A percentile compares a stretch with the other conserved stretches of the same genome.
These are phyloP conservation scores for Nymphaea colorata DNA, from an alignment of 164 flowering plant genomes.

Conservation along the genomic window DNA sequence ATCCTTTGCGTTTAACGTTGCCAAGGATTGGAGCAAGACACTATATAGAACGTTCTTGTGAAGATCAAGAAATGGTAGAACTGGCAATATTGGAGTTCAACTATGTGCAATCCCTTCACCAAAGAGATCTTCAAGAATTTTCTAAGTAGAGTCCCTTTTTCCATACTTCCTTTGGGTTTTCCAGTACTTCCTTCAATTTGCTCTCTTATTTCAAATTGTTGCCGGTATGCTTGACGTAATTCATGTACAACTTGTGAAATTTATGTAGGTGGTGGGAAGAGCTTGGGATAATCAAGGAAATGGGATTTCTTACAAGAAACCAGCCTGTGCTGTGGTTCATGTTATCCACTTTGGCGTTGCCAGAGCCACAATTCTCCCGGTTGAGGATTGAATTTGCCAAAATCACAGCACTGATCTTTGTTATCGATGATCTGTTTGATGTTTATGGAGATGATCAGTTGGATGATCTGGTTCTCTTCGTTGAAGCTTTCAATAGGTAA, in stretches of 20 bases:
- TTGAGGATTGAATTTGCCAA: slow-evolving; percentile 43
- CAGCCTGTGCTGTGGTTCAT: slow-evolving; percentile 50
- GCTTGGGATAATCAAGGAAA: slow-evolving; percentile 22
- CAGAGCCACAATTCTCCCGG: slow-evolving; percentile 26
- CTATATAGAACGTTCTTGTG: slow-evolving; percentile 3
- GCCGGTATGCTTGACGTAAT: too few species aligned
- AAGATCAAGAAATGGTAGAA: too few species aligned
- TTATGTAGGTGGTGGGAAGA: slow-evolving; percentile 51
- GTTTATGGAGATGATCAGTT: slow-evolving; percentile 24
- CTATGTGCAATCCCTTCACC: too few species aligned
- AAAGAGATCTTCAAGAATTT: too few species aligned
- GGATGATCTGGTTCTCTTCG: slow-evolving; percentile 42
- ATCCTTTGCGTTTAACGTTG: slow-evolving; percentile 35
- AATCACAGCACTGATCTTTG: slow-evolving; percentile 28
- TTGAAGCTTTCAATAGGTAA: slow-evolving; percentile 38
- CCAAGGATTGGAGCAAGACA: slow-evolving; percentile 19
- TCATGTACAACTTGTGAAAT: neutral
- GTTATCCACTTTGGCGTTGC: slow-evolving; percentile 23
- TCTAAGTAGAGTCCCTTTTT: too few species aligned
- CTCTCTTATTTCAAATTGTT: too few species aligned
- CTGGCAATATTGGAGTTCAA: too few species aligned
- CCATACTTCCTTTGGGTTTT: too few species aligned
- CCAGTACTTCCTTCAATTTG: too few species aligned
- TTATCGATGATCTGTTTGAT: slow-evolving; percentile 60
- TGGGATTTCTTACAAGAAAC: slow-evolving; percentile 31